These are phyloP conservation scores for Globisporangium recalcitrans DNA, from an alignment of 352 stramenopile species.

Conservation along the genomic window DNA sequence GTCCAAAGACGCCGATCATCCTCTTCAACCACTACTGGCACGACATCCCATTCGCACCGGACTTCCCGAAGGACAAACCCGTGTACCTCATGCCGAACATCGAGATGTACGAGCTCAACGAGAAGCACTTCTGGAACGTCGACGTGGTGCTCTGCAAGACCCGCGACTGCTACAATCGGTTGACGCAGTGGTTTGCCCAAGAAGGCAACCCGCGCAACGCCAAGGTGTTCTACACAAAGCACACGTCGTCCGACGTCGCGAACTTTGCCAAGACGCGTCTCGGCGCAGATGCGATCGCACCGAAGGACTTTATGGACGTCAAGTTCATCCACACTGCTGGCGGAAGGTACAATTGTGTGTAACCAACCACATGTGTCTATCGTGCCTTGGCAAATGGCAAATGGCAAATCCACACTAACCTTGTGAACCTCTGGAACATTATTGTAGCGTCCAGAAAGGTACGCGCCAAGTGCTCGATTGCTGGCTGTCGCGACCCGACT, in stretches of 20 bases:
- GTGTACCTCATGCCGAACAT: conserved; percentile 50
- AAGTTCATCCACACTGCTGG: conserved; percentile 29
- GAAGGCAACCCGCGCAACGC: conserved; percentile 49
- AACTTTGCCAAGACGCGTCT: conserved; percentile 21
- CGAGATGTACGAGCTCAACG: conserved; percentile 51
- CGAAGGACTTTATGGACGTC: conserved; percentile 27
- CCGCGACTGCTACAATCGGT: conserved; percentile 29
- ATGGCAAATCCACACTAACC: no score
- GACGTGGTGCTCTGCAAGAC: conserved; percentile 52
- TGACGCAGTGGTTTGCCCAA: conserved; percentile 48
- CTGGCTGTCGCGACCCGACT: conserved; percentile 32
- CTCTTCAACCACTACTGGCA: conserved; percentile 62
- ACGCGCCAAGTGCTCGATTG: conserved; percentile 42
- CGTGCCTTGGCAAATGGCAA: no score
- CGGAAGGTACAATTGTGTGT: conserved; percentile 10
- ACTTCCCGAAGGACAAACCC: conserved; percentile 33
- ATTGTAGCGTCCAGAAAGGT: conserved; percentile 43
- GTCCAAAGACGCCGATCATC: conserved; percentile 37
- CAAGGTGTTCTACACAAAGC: conserved; percentile 48
- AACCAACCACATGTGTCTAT: no score
- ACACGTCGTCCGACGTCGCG: conserved; percentile 51
- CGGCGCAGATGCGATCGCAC: conserved; percentile 15
- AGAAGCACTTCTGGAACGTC: conserved; percentile 30
- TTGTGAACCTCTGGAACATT: background rate
- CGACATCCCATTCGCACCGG: conserved; percentile 16